These are phyloP conservation scores for Anastatica hierochuntica DNA, from an alignment of 345 rosid species.

Conservation along the genomic window DNA sequence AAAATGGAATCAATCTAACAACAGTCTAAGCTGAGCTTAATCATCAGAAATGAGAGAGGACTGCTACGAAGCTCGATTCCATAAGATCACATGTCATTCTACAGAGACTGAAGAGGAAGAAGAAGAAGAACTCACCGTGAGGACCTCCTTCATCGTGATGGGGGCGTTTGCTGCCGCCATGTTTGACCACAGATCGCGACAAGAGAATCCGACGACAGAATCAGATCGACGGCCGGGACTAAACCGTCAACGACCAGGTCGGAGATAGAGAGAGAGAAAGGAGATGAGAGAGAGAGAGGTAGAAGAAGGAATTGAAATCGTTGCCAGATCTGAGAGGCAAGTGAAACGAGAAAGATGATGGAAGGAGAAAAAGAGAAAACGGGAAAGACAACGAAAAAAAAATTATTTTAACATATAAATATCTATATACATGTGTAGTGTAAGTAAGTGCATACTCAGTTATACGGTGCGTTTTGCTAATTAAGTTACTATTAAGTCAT, in stretches of 20 bases:
- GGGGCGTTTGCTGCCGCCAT: slow-evolving; percentile 95
- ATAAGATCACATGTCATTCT: neutral
- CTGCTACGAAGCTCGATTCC: slow-evolving; percentile 10
- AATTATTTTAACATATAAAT: no score
- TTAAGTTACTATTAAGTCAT: no score
- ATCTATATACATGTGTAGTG: no score
- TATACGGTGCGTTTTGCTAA: no score
- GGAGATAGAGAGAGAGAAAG: no score
- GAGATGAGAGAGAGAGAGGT: no score
- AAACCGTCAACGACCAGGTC: no score
- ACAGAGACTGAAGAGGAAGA: neutral
- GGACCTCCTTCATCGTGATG: slow-evolving; percentile 86
- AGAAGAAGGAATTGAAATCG: slow-evolving; percentile 13
- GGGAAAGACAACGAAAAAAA: no score
- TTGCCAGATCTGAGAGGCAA: slow-evolving; percentile 41
- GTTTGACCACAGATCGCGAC: slow-evolving; percentile 37
- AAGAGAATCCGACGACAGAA: slow-evolving; percentile 8
- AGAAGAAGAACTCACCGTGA: slow-evolving; percentile 48
- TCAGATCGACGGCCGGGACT: slow-evolving; percentile 34
- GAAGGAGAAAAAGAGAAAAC: slow-evolving; percentile 4
- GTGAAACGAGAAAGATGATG: no score
- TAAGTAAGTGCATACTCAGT: no score
- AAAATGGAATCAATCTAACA: neutral
- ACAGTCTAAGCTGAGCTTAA: no score
- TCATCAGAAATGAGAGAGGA: neutral